Conservation (phyloP, 257 asterid genomes). For the Linaria vulgaris region DNA sequence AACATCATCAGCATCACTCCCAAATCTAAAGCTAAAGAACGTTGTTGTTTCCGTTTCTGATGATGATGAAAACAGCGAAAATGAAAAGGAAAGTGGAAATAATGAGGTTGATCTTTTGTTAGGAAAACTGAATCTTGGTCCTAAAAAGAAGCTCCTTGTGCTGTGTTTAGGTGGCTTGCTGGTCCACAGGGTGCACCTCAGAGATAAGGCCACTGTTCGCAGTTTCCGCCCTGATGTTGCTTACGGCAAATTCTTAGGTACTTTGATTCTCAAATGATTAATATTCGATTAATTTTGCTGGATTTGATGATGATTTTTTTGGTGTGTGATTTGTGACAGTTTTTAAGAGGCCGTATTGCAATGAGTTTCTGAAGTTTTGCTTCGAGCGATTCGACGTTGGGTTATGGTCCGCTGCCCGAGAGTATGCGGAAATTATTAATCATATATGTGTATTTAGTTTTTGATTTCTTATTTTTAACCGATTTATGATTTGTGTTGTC, state of each 20-base stretch:
- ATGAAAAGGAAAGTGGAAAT: conserved; percentile 12
- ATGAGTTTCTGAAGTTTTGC: conserved; percentile 56
- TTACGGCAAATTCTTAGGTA: conserved; percentile 42
- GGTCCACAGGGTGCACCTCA: conserved; percentile 38
- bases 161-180: conserved; percentile 57
- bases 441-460: neutral
- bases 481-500: neutral
- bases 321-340: conserved; percentile 35
- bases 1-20: conserved; percentile 9
- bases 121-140: conserved; percentile 50
- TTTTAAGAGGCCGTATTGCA: conserved; percentile 59
- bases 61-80: conserved; percentile 32
- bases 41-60: no score
- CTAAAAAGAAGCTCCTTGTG: conserved; percentile 55
- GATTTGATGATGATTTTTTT: no score
- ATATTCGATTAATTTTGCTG: neutral
- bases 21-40: conserved; percentile 35
- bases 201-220: conserved; percentile 25
- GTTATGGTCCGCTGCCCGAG: conserved; percentile 60
- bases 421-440: conserved; percentile 30
- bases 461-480: neutral
- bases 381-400: conserved; percentile 61
- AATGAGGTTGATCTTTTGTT: conserved; percentile 42
- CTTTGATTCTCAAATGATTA: neutral
- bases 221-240: conserved; percentile 38